Evolutionary conservation across 768 basidiomycete species (phyloP).

Genomic region (Daedaleopsis nitida): DNA sequence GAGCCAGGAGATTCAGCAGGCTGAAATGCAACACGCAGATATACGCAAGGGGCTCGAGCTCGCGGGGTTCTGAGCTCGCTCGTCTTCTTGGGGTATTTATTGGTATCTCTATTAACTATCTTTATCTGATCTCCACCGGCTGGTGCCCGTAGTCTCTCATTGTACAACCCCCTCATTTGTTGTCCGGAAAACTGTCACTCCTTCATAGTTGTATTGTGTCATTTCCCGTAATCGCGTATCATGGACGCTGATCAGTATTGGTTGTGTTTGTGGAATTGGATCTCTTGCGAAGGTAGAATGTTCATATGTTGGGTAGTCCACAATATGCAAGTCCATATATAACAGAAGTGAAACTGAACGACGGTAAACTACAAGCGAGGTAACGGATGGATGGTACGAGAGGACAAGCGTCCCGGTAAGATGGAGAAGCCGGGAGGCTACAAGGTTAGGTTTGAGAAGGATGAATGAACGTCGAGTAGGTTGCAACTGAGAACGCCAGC

Average conservation of each 20-base stretch:
- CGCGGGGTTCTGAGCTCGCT: conserved; percentile 55
- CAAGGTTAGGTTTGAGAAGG: not conserved
- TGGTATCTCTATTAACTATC: conserved; percentile 3
- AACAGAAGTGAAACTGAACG: conserved; percentile 11
- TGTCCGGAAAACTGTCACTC: not conserved
- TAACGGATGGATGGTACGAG: conserved; percentile 31
- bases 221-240: not conserved
- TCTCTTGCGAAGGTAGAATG: not conserved
- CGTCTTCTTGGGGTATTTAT: conserved; percentile 9
- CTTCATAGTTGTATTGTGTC: not conserved
- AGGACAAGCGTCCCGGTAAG: conserved; percentile 40
- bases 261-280: not conserved
- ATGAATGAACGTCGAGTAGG: not conserved
- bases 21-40: conserved; percentile 62
- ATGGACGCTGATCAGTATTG: not conserved
- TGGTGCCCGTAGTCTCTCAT: not conserved
- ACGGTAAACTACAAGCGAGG: conserved; percentile 22
- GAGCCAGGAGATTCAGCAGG: conserved; percentile 61
- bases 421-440: conserved; percentile 8
- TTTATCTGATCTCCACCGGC: not conserved
- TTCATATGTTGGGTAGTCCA: not conserved
- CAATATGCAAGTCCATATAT: conserved; percentile 22
- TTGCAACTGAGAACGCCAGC: conserved; percentile 15
- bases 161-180: conserved; percentile 3
- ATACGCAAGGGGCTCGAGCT: conserved; percentile 68